Evolutionary conservation across 2,329 filamentous ascomycete genomes (phyloP).

Genomic region (Alternaria gansuensis): DNA sequence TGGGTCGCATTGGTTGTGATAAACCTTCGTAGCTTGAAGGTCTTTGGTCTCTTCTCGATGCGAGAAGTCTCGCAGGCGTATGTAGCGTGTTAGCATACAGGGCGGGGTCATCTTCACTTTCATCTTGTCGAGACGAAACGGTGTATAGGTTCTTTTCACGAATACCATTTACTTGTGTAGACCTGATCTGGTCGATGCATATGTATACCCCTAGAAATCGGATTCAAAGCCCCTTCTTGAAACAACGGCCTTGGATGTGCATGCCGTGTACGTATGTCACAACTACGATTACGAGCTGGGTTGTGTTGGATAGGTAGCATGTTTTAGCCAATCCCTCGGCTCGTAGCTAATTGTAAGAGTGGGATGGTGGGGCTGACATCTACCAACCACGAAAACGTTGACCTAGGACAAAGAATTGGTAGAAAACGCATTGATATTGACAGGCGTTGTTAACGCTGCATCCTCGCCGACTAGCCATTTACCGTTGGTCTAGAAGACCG

Average conservation of each 20-base stretch:
- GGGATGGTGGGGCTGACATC: constrained; percentile 1
- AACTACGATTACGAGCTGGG: not conserved
- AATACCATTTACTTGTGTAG: not conserved
- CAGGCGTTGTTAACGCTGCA: not conserved
- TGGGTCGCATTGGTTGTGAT: constrained; percentile 84
- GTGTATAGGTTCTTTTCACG: not conserved
- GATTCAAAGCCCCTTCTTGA: not conserved
- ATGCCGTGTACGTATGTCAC: not conserved
- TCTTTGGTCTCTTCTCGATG: not conserved
- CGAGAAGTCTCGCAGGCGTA: constrained; percentile 23
- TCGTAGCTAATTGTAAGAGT: not conserved
- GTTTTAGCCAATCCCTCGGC: not conserved
- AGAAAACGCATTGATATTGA: not conserved
- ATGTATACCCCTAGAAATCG: constrained; percentile 18
- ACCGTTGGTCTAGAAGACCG: too few relatives aligned
- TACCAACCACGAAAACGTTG: not conserved
- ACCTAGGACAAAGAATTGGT: too few relatives aligned
- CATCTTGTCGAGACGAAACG: not conserved
- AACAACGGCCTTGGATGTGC: not conserved
- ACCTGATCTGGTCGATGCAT: not conserved
- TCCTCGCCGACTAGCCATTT: not conserved
- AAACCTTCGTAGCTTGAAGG: constrained; percentile 59
- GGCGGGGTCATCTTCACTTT: not conserved
- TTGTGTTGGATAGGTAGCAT: not conserved
- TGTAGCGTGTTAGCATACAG: not conserved